A percentile compares a stretch with the other conserved stretches of the same genome.
Evolutionary conservation across 495 filamentous ascomycete genomes (phyloP).

Genomic region (Lindgomyces ingoldianus): DNA sequence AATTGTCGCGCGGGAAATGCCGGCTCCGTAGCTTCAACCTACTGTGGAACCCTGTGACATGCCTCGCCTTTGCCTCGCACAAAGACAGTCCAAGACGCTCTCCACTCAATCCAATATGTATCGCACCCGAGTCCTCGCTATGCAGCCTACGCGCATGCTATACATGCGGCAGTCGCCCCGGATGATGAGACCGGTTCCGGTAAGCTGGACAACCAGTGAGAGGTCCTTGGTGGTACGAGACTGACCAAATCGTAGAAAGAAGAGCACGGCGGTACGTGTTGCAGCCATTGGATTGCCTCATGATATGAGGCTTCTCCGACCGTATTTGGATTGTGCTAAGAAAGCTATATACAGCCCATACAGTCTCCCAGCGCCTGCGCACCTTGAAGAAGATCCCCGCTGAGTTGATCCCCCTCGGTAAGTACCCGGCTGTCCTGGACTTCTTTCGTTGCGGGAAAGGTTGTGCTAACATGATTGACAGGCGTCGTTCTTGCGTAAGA

Average conservation of each 20-base stretch:
- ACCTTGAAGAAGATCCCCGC: conserved; percentile 83
- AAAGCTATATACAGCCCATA: conserved; percentile 69
- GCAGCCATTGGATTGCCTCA: conserved; percentile 31
- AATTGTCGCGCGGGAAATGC: conserved; percentile 7
- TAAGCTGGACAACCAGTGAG: conserved; percentile 51
- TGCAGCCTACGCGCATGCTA: conserved; percentile 65
- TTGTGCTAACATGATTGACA: conserved; percentile 44
- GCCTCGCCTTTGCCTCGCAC: conserved; percentile 1
- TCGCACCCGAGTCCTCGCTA: conserved; percentile 43
- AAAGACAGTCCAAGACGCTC: neutral
- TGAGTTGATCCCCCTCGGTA: conserved; percentile 94
- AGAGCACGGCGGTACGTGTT: conserved; percentile 47
- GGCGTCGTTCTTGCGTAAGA: conserved; percentile 79
- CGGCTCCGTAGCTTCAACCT: neutral
- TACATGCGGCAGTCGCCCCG: conserved; percentile 33
- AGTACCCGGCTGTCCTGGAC: conserved; percentile 40
- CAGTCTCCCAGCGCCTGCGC: conserved; percentile 92
- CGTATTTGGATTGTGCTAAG: conserved; percentile 6
- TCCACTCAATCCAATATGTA: conserved; percentile 26
- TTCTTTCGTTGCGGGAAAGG: neutral
- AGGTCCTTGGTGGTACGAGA: neutral
- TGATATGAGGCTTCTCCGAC: neutral
- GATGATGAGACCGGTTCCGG: conserved; percentile 77
- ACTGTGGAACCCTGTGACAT: neutral
- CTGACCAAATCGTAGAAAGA: conserved; percentile 43